A percentile compares a stretch with the other conserved stretches of the same genome.
Conservation (phyloP, 202 grass and related monocot genomes). For the Panicum virgatum region DNA sequence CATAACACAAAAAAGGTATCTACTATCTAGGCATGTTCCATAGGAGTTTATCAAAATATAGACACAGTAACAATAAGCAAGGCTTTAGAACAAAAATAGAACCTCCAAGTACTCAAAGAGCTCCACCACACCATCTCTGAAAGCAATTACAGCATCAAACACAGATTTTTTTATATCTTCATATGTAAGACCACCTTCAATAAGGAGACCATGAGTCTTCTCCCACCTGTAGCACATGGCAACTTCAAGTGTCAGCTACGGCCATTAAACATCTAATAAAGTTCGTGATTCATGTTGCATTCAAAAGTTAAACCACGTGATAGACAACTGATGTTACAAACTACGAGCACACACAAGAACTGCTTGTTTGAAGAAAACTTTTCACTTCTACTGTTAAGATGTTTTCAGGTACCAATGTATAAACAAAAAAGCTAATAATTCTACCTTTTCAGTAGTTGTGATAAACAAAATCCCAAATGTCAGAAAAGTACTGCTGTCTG, state of each 20-base stretch:
- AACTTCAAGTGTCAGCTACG: constrained; percentile 6
- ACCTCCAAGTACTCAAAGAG: constrained; percentile 95
- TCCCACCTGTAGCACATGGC: constrained; percentile 70
- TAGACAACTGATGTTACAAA: constrained; percentile 2
- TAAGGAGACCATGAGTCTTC: constrained; percentile 82
- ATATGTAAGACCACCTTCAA: constrained; percentile 85
- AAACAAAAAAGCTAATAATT: neutral
- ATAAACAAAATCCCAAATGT: constrained; percentile 9
- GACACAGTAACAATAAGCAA: neutral
- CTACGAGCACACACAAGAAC: neutral
- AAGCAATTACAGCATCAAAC: constrained; percentile 76
- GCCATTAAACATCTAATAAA: constrained; percentile 1
- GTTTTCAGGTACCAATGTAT: neutral
- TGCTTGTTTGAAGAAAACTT: constrained; percentile 12
- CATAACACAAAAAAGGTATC: neutral
- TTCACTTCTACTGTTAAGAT: neutral
- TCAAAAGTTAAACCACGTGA: neutral
- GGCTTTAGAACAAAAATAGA: constrained; percentile 11
- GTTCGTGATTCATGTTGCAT: constrained; percentile 17
- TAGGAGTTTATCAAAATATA: constrained; percentile 4
- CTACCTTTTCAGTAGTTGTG: neutral
- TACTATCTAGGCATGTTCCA: neutral
- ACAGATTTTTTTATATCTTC: constrained; percentile 85
- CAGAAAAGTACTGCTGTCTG: too few species aligned
- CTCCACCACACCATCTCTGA: constrained; percentile 85